These are phyloP conservation scores for Mortierella sp. DNA, from an alignment of 371 early-diverging fungal genomes.

Conservation along the genomic window DNA sequence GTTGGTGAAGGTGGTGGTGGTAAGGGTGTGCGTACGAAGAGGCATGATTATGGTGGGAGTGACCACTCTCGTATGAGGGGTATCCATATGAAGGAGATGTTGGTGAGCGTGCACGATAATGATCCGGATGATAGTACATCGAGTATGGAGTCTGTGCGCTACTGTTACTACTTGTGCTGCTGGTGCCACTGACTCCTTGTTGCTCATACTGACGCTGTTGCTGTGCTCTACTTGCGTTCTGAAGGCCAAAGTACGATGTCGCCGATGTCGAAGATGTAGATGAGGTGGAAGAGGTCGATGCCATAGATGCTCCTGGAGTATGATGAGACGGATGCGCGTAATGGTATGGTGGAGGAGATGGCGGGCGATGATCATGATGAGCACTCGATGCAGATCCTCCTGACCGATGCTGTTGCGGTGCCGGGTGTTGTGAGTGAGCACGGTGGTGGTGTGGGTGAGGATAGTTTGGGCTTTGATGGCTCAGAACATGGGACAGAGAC, in stretches of 20 bases:
- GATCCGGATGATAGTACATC: not conserved
- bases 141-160: not conserved
- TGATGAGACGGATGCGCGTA: slow-evolving; percentile 2
- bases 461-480: slow-evolving; percentile 2
- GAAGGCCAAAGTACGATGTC: not conserved
- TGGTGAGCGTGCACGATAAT: not conserved
- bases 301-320: not conserved
- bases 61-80: not conserved
- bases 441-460: slow-evolving; percentile 9
- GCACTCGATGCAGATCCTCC: not conserved
- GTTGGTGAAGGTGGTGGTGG: slow-evolving; percentile 16
- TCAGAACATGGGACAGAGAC: slow-evolving; percentile 5
- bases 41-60: slow-evolving; percentile 9
- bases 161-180: not conserved
- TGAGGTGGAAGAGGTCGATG: not conserved
- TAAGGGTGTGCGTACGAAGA: not conserved
- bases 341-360: not conserved
- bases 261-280: not conserved
- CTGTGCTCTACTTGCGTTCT: slow-evolving; percentile 1
- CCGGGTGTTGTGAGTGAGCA: not conserved
- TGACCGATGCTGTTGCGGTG: not conserved
- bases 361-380: not conserved
- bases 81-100: not conserved
- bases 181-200: not conserved
- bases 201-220: not conserved